Base-by-base conservation (phyloP, 768 basidiomycete genomes). In the Suillus sp. region DNA sequence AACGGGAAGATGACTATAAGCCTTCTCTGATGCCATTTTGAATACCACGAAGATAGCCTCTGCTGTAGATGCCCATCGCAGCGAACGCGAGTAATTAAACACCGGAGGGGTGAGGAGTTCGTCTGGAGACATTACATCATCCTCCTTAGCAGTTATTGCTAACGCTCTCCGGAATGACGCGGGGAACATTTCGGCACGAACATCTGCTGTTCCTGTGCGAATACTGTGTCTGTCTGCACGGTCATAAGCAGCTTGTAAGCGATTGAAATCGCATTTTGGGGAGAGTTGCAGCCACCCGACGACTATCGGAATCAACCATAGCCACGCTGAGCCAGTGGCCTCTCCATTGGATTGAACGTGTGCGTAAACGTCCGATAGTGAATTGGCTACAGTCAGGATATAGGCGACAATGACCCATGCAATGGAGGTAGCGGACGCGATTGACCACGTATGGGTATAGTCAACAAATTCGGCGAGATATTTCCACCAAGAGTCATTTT, bases 401-500 rank as follows among this genome's bases (percentile, higher is more conserved):
- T 80, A 50, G 16, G 64, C 67, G 25, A 60, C 56, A n/a, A 70
- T 20, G 43, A 80, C 79, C 78, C 78, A 81, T 2, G 72, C 69
- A 20, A 81, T 77, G 34, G 60, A 30, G 72, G 75, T 16, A 71
- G 66, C 70, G 11, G 76, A 71, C 1, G 78, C 70, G 25, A 77
- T 67, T 7, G 74, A 68, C 77, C 77, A 79, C 20, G 74, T 77
- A 57, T 75, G 73, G 0, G 69, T 69, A 45, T 76, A 74, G 54
- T 78, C 71, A 11, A 80, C 67, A 62, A 71, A 67, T 22, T 68
- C 57, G 2, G 65, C 53, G 18, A 78, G 64, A 37, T 70, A 71
- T 10, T 62, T 61, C 79, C 79, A 80, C 76, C 76, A 80, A 4
- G 69, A 59, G 43, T 78, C 74, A 53, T 79, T 80, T 35, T 76